Conservation (phyloP, 2,329 filamentous ascomycete genomes). For the Cadophora sp. region DNA sequence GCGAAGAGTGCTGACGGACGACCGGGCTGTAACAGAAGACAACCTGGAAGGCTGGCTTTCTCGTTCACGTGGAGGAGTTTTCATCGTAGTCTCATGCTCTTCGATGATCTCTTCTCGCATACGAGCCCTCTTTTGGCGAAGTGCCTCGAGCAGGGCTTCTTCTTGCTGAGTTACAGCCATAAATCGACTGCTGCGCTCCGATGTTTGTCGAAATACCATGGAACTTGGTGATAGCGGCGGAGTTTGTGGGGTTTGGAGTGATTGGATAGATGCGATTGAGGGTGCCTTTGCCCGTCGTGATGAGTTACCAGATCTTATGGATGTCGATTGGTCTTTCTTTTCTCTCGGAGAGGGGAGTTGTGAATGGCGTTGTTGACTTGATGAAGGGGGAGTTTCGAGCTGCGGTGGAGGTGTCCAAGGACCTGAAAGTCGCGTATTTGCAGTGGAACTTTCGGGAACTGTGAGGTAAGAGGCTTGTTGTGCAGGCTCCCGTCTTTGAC, state of each 20-base stretch:
- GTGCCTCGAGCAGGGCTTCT: slow-evolving; percentile 56
- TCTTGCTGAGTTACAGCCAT: slow-evolving; percentile 61
- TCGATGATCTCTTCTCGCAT: slow-evolving; percentile 51
- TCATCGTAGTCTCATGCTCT: slow-evolving; percentile 39
- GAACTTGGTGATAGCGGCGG: slow-evolving; percentile 42
- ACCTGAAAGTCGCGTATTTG: slow-evolving; percentile 25
- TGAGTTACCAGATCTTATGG: slow-evolving; percentile 18
- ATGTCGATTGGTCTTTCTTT: slow-evolving; percentile 10
- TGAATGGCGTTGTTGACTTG: slow-evolving; percentile 1
- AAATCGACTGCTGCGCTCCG: slow-evolving; percentile 41
- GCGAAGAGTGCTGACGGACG: slow-evolving; percentile 32
- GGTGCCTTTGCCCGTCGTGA: slow-evolving; percentile 15
- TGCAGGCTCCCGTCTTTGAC: slow-evolving; percentile 19
- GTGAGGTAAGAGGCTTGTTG: slow-evolving; percentile 27
- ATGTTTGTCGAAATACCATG: slow-evolving; percentile 30
- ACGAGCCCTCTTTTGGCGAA: slow-evolving; percentile 54
- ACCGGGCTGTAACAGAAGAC: slow-evolving; percentile 26
- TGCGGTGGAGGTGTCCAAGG: slow-evolving; percentile 25
- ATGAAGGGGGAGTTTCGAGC: slow-evolving; percentile 3
- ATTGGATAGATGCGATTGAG: slow-evolving; percentile 28
- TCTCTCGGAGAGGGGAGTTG: slow-evolving; percentile 8
- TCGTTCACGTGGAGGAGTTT: slow-evolving; percentile 33
- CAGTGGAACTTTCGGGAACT: slow-evolving; percentile 29
- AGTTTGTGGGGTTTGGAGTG: slow-evolving; percentile 36
- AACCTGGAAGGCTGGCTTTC: slow-evolving; percentile 22